A percentile compares a stretch with the other conserved stretches of the same genome.
These are phyloP conservation scores for Casaregolazyma suthepensis DNA, from an alignment of 1,139 yeast species.

Conservation along the genomic window DNA sequence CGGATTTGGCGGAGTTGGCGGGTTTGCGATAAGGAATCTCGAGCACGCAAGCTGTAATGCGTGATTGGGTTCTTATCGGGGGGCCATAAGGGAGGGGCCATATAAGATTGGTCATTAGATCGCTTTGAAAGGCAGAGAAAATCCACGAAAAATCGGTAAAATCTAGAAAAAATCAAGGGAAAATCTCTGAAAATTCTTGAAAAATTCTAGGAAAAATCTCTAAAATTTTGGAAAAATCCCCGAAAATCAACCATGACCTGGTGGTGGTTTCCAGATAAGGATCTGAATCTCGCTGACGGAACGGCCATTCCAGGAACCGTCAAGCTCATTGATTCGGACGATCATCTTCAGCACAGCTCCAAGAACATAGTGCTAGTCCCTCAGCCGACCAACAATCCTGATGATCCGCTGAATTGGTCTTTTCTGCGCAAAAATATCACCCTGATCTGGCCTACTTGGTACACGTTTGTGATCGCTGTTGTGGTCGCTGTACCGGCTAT, in stretches of 20 bases:
- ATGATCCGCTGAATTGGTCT: constrained; percentile 46
- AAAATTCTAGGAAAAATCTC: neutral
- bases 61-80: neutral
- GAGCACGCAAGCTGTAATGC: neutral
- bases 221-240: no score
- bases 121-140: no score
- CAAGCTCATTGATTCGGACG: constrained; percentile 47
- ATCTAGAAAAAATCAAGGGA: no score
- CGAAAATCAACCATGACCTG: neutral
- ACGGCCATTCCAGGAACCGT: constrained; percentile 43
- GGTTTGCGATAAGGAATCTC: neutral
- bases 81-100: neutral
- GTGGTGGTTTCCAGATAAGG: constrained; percentile 11
- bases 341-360: constrained; percentile 24
- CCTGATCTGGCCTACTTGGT: constrained; percentile 32
- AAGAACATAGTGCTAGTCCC: constrained; percentile 39
- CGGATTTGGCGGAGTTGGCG: neutral
- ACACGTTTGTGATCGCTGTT: constrained; percentile 41
- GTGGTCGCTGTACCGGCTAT: constrained; percentile 37
- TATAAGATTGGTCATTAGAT: neutral
- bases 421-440: constrained; percentile 33
- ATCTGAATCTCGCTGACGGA: constrained; percentile 13
- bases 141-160: no score
- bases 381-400: constrained; percentile 43
- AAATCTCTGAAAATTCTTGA: neutral